These are phyloP conservation scores for Arbutus unedo DNA, from an alignment of 148 eudicot species.

Conservation along the genomic window DNA sequence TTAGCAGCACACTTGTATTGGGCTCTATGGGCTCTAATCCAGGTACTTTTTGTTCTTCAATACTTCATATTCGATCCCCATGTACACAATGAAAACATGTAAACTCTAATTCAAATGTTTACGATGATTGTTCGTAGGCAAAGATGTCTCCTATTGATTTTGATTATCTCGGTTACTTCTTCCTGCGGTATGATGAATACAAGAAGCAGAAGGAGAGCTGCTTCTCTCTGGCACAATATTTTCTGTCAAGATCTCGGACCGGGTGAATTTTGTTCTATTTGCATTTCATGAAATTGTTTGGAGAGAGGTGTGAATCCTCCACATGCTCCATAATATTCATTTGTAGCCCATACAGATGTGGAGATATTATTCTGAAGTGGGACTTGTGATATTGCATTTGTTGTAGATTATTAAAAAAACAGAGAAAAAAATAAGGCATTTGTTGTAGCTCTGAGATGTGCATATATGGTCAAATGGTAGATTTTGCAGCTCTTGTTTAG, in stretches of 20 bases:
- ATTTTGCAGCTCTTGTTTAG: background rate
- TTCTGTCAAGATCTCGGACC: conserved; percentile 27
- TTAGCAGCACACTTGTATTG: conserved; percentile 88
- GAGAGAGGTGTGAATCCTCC: background rate
- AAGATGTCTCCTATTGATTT: conserved; percentile 93
- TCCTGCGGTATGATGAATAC: conserved; percentile 80
- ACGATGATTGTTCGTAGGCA: conserved; percentile 46
- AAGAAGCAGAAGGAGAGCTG: conserved; percentile 66
- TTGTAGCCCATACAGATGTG: background rate
- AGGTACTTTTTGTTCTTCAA: conserved; percentile 42
- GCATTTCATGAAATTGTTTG: background rate
- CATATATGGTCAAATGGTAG: background rate
- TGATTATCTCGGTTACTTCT: conserved; percentile 85
- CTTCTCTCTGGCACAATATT: conserved; percentile 49
- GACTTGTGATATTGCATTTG: background rate
- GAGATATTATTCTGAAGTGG: background rate
- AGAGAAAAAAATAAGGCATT: too few relatives aligned
- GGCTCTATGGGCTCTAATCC: conserved; percentile 97
- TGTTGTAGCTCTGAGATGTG: background rate
- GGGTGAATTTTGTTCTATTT: conserved; percentile 6
- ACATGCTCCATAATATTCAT: background rate
- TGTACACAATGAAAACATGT: background rate
- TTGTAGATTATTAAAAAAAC: background rate
- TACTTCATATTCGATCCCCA: background rate
- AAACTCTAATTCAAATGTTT: background rate